Evolutionary conservation across 2,329 filamentous ascomycete genomes (phyloP), one percentile per base, ranked within the genome.

Genomic region (Balansia obtecta): DNA sequence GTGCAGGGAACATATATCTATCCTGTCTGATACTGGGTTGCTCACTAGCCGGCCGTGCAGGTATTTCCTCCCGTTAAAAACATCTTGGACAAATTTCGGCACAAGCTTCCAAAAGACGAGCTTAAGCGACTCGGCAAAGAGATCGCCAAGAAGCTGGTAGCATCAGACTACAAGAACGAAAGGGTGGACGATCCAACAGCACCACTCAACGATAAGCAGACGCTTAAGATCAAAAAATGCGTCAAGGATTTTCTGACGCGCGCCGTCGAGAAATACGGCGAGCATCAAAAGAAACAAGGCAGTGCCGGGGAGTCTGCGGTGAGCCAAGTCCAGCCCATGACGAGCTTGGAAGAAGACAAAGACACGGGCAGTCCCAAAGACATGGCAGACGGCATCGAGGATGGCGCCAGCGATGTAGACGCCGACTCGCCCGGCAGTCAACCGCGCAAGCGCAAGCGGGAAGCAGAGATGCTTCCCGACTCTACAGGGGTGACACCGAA

Each of bases 221-320:
- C 84, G 58, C 84, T 83, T 62, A 88, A 89, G 55, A 80, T 96
- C 52, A 95, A 88, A 68, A 83, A 80, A 51, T 88, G 85, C 61
- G 88, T 90, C 52, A 84, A 86, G 55, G 83, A 89, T 47, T 97
- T 85, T 65, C 84, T 96, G 61, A 87, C 94, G 53, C 90, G 88
- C 61, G 90, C 88, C 0, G 82, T 91, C 2, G 73, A 76, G 50
- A 94, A 95, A 68, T 88, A 85, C 56, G 70, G 66, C 37, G 81
- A 76, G 54, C 77, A 82, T 55, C 82, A 90, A 56, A 80, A 81
- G 64, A 77, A 77, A 54, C 85, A 54, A 13, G 49, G 43, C 1
- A 37, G 55, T 4, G 45, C 51, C 4, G 52, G 41, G n/a, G 47
- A 44, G 15, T 38, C 37, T 9, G 30, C 30, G n/a, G n/a, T n/a